Evolutionary conservation across 1,284 basidiomycete species (phyloP), one percentile per base, ranked within the genome.

Genomic region (Microbotryomycetes sp.): DNA sequence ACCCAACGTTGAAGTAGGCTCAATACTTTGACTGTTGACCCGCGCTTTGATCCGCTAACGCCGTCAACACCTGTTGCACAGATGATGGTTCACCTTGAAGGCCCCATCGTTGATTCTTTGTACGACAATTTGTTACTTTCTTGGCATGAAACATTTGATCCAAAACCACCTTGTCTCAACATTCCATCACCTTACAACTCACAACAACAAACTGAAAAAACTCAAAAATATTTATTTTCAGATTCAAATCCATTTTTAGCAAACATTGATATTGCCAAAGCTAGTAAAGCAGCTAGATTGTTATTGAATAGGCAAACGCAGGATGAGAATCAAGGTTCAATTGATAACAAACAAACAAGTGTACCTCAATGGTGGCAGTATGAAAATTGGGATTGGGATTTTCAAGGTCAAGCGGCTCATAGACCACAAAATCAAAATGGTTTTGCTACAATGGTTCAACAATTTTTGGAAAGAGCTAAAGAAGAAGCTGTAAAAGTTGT

Each of bases 121-220:
- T 88, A 88, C 75, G 87, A 89, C 73, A 83, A 83, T 74, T 84
- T 84, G 16, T 79, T 89, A 45, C 79, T 86, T 42, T 66, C 62
- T 50, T 67, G n/a, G 22, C 49, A 26, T 5, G 16, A 19, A 12
- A 6, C 31, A 29, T 25, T 23, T 9, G 72, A 79, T 16, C 86
- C 86, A 5, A 78, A 82, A 3, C 74, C 87, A 4, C 86, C 86
- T 26, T 80, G 78, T 67, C 73, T 82, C 47, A 60, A 65, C 26
- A 68, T 64, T 3, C 79, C 79, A 0, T 71, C 77, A 0, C 62
- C 59, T 5, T 54, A 62, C 30, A n/a, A n/a, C n/a, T n/a, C n/a
- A n/a, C n/a, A n/a, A n/a, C 50, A 60, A 6, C 15, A 32, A 73
- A 77, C 72, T 3, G 3, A 16, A n/a, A 36, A 36, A 2, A 58